Evolutionary conservation across 352 stramenopile species (phyloP).

Genomic region (Pythium brassicae): DNA sequence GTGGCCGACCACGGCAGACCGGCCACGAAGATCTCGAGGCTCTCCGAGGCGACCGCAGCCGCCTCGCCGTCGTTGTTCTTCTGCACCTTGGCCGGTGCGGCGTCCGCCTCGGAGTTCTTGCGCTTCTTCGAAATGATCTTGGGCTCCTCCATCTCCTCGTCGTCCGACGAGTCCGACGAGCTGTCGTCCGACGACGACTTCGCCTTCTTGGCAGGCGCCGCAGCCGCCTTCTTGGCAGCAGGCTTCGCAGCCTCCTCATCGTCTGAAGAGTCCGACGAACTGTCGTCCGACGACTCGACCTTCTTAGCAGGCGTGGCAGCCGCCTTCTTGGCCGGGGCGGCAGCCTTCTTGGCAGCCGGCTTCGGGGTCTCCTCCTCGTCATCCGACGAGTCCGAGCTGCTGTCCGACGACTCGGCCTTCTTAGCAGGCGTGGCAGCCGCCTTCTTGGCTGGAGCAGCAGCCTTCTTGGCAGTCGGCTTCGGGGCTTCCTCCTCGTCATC

Average conservation of each 20-base stretch:
- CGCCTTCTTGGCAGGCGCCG: constrained; percentile 32
- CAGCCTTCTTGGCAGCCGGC: constrained; percentile 21
- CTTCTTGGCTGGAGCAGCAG: constrained; percentile 22
- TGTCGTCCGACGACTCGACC: constrained; percentile 16
- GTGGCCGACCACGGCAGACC: constrained; percentile 94
- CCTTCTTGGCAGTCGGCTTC: constrained; percentile 23
- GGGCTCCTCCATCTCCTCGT: constrained; percentile 45
- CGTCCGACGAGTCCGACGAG: constrained; percentile 22
- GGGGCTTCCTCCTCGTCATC: constrained; percentile 47
- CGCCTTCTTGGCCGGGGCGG: constrained; percentile 24
- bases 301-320: constrained; percentile 24
- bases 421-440: constrained; percentile 21
- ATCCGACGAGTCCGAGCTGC: constrained; percentile 36
- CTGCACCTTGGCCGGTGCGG: constrained; percentile 57
- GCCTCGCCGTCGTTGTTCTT: constrained; percentile 72
- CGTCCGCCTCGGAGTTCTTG: constrained; percentile 74
- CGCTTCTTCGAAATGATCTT: constrained; percentile 77
- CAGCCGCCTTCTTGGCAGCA: constrained; percentile 18
- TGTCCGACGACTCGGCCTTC: constrained; percentile 22
- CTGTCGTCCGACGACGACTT: constrained; percentile 21
- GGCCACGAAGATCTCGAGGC: constrained; percentile 86
- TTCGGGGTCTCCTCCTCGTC: constrained; percentile 44
- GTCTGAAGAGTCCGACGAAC: constrained; percentile 34
- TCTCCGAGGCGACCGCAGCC: constrained; percentile 39
- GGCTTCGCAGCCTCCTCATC: constrained; percentile 41